A percentile compares a stretch with the other conserved stretches of the same genome.
Evolutionary conservation across 2,329 filamentous ascomycete species (phyloP).

Genomic region (Stagonosporopsis chrysanthemi): DNA sequence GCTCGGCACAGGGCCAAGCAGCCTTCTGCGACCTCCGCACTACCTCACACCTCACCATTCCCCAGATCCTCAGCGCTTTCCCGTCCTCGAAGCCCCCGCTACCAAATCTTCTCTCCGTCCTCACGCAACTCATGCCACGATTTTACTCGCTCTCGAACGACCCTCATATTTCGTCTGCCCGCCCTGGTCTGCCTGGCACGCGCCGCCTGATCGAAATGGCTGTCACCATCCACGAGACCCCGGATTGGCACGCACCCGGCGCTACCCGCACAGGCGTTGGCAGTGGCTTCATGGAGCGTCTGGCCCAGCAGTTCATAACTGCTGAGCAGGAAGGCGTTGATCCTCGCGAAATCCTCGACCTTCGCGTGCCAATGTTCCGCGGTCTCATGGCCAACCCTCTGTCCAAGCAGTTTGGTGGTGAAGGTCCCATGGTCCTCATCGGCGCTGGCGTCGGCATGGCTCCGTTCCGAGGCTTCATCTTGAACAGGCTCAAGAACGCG

Average conservation of each 20-base stretch:
- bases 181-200: constrained; percentile 69
- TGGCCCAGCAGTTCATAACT: constrained; percentile 75
- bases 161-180: constrained; percentile 78
- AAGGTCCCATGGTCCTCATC: constrained; percentile 97
- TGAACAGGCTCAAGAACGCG: constrained; percentile 89
- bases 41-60: constrained; percentile 80
- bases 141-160: constrained; percentile 99
- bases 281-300: constrained; percentile 90
- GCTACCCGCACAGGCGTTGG: constrained; percentile 78
- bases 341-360: constrained; percentile 58
- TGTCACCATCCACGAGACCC: constrained; percentile 90
- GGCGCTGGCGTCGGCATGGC: constrained; percentile 96
- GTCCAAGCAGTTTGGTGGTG: constrained; percentile 86
- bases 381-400: constrained; percentile 97
- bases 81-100: constrained; percentile 89
- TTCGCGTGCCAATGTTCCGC: constrained; percentile 96
- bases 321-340: constrained; percentile 66
- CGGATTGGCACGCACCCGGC: constrained; percentile 74
- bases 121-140: constrained; percentile 91
- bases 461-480: constrained; percentile 96
- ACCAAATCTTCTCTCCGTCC: constrained; percentile 77
- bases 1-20: constrained; percentile 88
- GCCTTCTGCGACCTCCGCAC: constrained; percentile 93
- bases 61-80: constrained; percentile 89
- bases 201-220: constrained; percentile 91